These are phyloP conservation scores for Dactylellina drechsleri DNA, from an alignment of 2,329 filamentous ascomycete species.

Conservation along the genomic window DNA sequence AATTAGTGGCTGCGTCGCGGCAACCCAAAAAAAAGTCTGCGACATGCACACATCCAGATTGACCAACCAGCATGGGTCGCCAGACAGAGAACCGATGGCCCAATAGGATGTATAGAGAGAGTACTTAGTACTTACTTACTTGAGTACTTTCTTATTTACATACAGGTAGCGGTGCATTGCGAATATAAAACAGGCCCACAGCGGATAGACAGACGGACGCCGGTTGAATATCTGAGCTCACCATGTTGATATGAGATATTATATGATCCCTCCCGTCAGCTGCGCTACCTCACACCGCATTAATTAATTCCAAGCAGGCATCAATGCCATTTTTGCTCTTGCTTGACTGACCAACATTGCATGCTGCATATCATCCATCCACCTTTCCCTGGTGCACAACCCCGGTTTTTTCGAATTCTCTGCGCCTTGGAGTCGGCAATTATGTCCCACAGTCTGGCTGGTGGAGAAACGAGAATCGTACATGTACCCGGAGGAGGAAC, in stretches of 20 bases:
- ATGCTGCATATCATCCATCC: slow-evolving; percentile 49
- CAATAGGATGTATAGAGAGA: background rate
- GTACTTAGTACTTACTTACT: too few species aligned
- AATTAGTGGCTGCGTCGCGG: slow-evolving; percentile 30
- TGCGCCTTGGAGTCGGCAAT: background rate
- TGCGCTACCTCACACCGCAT: slow-evolving; percentile 38
- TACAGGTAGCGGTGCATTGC: too few species aligned
- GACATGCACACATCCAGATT: background rate
- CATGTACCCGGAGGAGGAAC: too few species aligned
- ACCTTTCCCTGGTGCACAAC: background rate
- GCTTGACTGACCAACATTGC: slow-evolving; percentile 49
- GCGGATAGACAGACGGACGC: too few species aligned
- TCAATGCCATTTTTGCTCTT: slow-evolving; percentile 10
- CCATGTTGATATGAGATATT: slow-evolving; percentile 1
- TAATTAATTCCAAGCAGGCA: background rate
- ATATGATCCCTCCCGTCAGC: slow-evolving; percentile 12
- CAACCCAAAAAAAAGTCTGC: slow-evolving; percentile 2
- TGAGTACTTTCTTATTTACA: too few species aligned
- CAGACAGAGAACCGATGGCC: background rate
- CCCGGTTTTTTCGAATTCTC: background rate
- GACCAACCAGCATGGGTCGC: background rate
- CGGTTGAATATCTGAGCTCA: background rate
- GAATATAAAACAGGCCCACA: too few species aligned
- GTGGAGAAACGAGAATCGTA: too few species aligned
- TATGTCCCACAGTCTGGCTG: background rate